phyloP scores from a whole-genome alignment of 179 eudicot species.

The Carnegiea gigantea region DNA sequence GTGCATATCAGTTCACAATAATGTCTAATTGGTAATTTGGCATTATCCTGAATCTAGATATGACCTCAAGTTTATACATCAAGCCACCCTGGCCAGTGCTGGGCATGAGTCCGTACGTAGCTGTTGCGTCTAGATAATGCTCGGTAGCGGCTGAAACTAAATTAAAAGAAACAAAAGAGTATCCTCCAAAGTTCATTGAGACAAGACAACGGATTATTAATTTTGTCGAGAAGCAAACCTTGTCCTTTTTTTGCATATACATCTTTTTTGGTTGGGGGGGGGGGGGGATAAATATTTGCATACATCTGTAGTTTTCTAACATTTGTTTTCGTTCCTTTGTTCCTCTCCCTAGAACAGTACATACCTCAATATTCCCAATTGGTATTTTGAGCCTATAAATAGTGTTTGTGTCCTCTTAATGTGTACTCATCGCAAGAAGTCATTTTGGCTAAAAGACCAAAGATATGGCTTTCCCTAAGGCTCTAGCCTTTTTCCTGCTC shows the following conservation, averaged over 20 bases:
- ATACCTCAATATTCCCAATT: neutral
- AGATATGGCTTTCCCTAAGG: conserved; percentile 4
- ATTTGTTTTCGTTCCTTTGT: neutral
- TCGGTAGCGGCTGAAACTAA: neutral
- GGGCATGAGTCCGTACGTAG: too few relatives aligned
- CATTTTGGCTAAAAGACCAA: neutral
- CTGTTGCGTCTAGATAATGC: too few relatives aligned
- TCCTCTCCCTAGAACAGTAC: neutral
- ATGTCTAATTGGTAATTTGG: neutral
- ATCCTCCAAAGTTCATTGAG: neutral
- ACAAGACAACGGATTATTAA: neutral
- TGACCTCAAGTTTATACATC: neutral
- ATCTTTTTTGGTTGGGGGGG: too few relatives aligned
- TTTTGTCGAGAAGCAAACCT: neutral
- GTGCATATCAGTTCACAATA: neutral
- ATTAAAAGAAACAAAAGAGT: neutral
- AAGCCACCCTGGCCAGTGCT: neutral
- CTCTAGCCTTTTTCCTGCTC: neutral
- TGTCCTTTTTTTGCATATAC: neutral
- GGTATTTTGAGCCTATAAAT: neutral
- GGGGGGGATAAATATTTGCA: too few relatives aligned
- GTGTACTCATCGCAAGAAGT: neutral
- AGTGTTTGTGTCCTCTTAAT: neutral
- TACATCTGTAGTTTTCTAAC: neutral
- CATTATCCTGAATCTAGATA: neutral